Conservation (phyloP, 2,329 filamentous ascomycete genomes). For the Leptosphaerulina australis region DNA sequence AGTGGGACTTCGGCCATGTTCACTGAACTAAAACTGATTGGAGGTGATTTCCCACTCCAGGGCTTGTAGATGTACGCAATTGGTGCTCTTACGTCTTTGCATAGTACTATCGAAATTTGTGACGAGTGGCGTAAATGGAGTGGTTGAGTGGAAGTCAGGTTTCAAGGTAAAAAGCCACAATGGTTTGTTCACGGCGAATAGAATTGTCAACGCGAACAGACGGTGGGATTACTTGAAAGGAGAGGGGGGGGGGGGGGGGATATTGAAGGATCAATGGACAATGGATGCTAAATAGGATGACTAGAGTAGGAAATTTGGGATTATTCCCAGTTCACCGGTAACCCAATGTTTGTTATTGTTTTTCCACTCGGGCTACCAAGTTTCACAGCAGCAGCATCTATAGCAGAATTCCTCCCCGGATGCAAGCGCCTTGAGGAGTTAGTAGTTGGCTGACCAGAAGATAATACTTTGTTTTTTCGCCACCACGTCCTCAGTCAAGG, state of each 20-base stretch:
- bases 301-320: neutral
- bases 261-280: no score
- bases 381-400: neutral
- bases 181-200: neutral
- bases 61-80: neutral
- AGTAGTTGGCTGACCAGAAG: no score
- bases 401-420: no score
- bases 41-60: neutral
- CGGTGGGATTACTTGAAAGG: slow-evolving; percentile 3
- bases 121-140: slow-evolving; percentile 9
- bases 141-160: slow-evolving; percentile 6
- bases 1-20: neutral
- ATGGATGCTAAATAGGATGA: neutral
- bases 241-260: neutral
- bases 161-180: no score
- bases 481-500: no score
- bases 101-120: slow-evolving; percentile 15
- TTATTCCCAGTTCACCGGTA: neutral
- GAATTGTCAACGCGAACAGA: neutral
- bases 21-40: neutral
- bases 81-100: neutral
- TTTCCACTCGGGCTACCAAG: neutral
- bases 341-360: neutral
- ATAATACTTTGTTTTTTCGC: no score
- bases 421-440: no score